Conservation (phyloP, 2,329 filamentous ascomycete species). For the Fusarium chuoi region DNA sequence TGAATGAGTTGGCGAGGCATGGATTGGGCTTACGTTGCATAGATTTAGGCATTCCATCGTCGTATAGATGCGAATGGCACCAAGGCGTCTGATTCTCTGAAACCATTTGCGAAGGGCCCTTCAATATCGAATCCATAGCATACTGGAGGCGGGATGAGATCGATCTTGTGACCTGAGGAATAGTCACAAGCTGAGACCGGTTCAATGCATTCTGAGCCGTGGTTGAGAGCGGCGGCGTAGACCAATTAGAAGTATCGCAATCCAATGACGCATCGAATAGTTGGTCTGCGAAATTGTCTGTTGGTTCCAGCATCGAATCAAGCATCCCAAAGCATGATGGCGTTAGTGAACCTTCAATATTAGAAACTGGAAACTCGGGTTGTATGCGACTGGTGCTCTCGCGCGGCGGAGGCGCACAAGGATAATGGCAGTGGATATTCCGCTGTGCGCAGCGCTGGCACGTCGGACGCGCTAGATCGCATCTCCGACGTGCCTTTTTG, state of each 20-base stretch:
- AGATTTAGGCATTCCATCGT: background rate
- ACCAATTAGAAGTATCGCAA: background rate
- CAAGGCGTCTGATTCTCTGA: background rate
- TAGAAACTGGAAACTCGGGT: fast-evolving
- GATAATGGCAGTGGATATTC: constrained; percentile 1
- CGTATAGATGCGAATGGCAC: background rate
- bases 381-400: background rate
- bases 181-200: background rate
- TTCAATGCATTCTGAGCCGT: background rate
- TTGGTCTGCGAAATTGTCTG: background rate
- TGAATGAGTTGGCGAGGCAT: fast-evolving
- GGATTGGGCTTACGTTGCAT: background rate
- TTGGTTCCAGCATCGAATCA: background rate
- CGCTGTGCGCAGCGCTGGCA: constrained; percentile 3
- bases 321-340: background rate
- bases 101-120: background rate
- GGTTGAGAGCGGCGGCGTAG: fast-evolving
- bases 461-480: background rate
- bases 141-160: background rate
- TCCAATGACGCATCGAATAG: background rate
- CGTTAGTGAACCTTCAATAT: fast-evolving
- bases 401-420: background rate
- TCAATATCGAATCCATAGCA: background rate
- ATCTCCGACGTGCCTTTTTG: background rate
- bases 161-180: background rate